Evolutionary conservation across 148 eudicot genomes (phyloP).

Genomic region (Vaccinium darrowii): DNA sequence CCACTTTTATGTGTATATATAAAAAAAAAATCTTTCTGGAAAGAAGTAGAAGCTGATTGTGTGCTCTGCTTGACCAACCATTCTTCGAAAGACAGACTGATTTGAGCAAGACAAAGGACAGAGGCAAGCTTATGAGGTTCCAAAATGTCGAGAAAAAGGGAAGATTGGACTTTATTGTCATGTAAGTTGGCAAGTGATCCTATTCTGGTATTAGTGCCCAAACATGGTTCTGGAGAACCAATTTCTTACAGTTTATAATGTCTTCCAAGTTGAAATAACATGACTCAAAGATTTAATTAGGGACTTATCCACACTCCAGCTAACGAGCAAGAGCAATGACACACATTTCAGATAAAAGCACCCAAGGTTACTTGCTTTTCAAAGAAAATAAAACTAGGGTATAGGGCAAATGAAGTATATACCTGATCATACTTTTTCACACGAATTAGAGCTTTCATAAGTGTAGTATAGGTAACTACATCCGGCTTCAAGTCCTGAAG

Average conservation of each 20-base stretch:
- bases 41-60: no score
- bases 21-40: no score
- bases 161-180: background rate
- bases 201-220: background rate
- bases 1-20: no score
- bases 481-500: slow-evolving; percentile 90
- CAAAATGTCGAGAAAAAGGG: background rate
- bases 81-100: no score
- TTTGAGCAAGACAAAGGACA: no score
- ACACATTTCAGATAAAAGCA: background rate
- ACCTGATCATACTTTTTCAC: slow-evolving; percentile 88
- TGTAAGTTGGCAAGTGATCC: background rate
- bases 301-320: background rate
- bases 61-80: no score
- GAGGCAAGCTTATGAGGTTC: background rate
- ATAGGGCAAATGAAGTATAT: background rate
- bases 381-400: background rate
- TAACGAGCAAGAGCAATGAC: background rate
- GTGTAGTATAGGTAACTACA: slow-evolving; percentile 90
- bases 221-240: background rate
- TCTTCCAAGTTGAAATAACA: background rate
- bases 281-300: background rate
- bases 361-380: background rate
- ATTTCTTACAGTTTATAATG: background rate
- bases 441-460: slow-evolving; percentile 87